A percentile compares a stretch with the other conserved stretches of the same genome.
Evolutionary conservation across 257 asterid genomes (phyloP).

Genomic region (Nemophila menziesii): DNA sequence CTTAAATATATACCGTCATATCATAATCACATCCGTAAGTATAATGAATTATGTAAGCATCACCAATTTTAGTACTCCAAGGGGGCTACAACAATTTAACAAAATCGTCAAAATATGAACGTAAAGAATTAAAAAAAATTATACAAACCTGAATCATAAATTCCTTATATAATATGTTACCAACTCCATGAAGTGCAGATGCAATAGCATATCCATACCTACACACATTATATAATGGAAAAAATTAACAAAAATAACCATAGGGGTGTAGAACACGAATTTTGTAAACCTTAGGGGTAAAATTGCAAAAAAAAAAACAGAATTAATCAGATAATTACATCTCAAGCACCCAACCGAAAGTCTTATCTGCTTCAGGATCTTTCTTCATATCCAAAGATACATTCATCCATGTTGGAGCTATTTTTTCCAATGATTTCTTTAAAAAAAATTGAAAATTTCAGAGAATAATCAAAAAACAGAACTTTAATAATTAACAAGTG

Average conservation of each 20-base stretch:
- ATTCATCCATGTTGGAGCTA: slow-evolving; percentile 99
- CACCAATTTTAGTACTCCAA: slow-evolving; percentile 67
- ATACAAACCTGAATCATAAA: slow-evolving; percentile 86
- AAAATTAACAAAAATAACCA: too few relatives aligned
- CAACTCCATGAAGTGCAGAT: slow-evolving; percentile 75
- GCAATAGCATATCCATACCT: slow-evolving; percentile 95
- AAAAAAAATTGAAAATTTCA: too few relatives aligned
- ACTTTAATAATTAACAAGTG: neutral
- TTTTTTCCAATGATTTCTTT: slow-evolving; percentile 57
- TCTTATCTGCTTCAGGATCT: slow-evolving; percentile 85
- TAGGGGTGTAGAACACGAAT: too few relatives aligned
- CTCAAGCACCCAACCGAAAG: slow-evolving; percentile 99
- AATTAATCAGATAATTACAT: slow-evolving; percentile 35
- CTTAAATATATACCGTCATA: slow-evolving; percentile 42
- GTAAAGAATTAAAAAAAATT: too few relatives aligned
- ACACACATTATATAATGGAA: too few relatives aligned
- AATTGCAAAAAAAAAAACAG: neutral
- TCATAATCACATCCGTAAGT: slow-evolving; percentile 93
- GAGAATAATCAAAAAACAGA: neutral
- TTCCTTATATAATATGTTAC: slow-evolving; percentile 71
- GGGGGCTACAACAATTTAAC: slow-evolving; percentile 60
- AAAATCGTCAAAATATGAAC: slow-evolving; percentile 11
- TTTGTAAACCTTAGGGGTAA: slow-evolving; percentile 10
- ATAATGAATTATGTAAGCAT: slow-evolving; percentile 74
- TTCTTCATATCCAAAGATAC: slow-evolving; percentile 90